Evolutionary conservation across 305 asterid species (phyloP).

Genomic region (Euphrasia arctica): DNA sequence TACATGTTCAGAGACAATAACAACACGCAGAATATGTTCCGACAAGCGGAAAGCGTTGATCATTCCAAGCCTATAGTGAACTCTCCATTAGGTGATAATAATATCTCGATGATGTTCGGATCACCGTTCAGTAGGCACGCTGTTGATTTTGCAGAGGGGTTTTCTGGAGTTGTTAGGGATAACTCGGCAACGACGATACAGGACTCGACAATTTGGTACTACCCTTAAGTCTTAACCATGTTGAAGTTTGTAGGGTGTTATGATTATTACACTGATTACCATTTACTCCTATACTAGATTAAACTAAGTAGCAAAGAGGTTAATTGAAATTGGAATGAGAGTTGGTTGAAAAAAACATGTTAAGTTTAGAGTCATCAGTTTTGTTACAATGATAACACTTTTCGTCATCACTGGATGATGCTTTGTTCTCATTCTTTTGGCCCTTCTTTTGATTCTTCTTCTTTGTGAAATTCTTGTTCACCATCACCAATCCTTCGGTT

Average conservation of each 20-base stretch:
- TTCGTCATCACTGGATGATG: too few relatives aligned
- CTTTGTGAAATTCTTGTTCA: too few relatives aligned
- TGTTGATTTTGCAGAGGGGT: constrained; percentile 32
- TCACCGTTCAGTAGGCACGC: constrained; percentile 30
- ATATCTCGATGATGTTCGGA: constrained; percentile 39
- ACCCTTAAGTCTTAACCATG: background rate
- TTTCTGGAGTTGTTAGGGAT: constrained; percentile 32
- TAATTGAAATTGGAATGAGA: background rate
- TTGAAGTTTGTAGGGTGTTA: too few relatives aligned
- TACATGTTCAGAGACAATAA: constrained; percentile 29
- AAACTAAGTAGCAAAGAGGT: background rate
- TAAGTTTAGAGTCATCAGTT: background rate
- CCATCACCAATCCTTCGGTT: too few relatives aligned
- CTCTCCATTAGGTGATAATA: constrained; percentile 14
- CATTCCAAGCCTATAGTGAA: constrained; percentile 18
- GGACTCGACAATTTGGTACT: constrained; percentile 45
- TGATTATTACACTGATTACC: background rate
- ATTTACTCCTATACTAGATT: background rate
- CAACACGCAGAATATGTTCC: constrained; percentile 20
- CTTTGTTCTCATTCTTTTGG: too few relatives aligned
- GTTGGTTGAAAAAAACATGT: background rate
- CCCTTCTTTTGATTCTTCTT: too few relatives aligned
- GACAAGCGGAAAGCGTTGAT: constrained; percentile 30
- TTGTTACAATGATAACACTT: too few relatives aligned
- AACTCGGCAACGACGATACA: constrained; percentile 33